Evolutionary conservation across 108 stramenopile species (phyloP), one percentile per base, ranked within the genome.

Genomic region (Cyclostephanos tholiformis): DNA sequence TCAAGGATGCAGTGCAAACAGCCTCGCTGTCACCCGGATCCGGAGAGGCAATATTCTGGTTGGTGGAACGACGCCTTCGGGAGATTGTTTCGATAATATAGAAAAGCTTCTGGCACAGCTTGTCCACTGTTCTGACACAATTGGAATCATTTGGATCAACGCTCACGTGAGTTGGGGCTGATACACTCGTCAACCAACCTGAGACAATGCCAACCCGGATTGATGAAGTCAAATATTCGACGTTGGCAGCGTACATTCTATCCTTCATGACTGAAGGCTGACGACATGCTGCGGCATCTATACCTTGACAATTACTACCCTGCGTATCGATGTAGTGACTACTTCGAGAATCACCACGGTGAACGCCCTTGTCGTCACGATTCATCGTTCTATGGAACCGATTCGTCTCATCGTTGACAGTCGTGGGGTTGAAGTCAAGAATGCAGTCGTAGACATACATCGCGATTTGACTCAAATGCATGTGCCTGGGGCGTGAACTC

Each of bases 41-140:
- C n/a, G 36, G 35, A 30, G 63, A 62, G 41, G 44, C 23, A 19
- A 36, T 63, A 8, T 16, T 67, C 30, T 72, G 75, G 32, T 82
- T 71, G n/a, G 65, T 56, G 19, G 70, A 72, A 22, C 69, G 50
- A 56, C 80, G 69, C 14, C 62, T 38, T 56, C 81, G 67, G 32
- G 75, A 67, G 11, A 68, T 69, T 55, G 71, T 72, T 43, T 82
- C 81, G 36, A 82, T 75, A 1, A 76, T 50, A 26, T 68, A 48
- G 48, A 67, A 76, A 20, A 82, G 71, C 35, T 75, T 82, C 41
- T 82, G 71, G 46, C 74, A 75, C 22, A 82, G 50, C 69, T 67
- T 76, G 12, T 76, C 65, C 51, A 72, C 74, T 69, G 65, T 56
- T 51, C 62, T 51, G 10, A 20, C 20, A 13, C 48, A 51, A 46